Evolutionary conservation across 176 grass and related monocot species (phyloP).

Genomic region (Miscanthus lutarioriparius): DNA sequence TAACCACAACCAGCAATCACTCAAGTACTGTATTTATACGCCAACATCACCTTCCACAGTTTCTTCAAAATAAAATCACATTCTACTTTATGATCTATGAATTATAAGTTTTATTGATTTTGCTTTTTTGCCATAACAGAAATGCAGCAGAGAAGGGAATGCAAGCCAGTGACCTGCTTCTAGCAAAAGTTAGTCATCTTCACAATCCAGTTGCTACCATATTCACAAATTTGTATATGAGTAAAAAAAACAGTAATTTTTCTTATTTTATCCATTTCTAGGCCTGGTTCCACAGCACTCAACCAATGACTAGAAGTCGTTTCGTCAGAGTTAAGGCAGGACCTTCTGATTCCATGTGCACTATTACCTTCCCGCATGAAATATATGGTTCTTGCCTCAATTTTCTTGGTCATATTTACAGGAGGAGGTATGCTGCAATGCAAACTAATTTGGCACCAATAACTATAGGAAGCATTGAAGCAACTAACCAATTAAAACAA

Average conservation of each 20-base stretch:
- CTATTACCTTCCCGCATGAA: not conserved
- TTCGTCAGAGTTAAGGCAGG: constrained; percentile 74
- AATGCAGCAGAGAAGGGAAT: constrained; percentile 69
- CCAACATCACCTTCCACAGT: constrained; percentile 4
- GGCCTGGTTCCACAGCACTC: constrained; percentile 75
- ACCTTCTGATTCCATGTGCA: constrained; percentile 8
- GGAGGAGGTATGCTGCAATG: constrained; percentile 69
- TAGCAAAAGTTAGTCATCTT: constrained; percentile 59
- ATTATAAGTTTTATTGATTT: constrained; percentile 27
- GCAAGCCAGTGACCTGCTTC: constrained; percentile 61
- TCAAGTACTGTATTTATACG: constrained; percentile 45
- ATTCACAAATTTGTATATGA: not conserved
- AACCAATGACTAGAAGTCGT: constrained; percentile 81
- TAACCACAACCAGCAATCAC: constrained; percentile 45
- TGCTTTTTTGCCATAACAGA: constrained; percentile 35
- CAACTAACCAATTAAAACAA: constrained; percentile 35
- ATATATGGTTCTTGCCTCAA: constrained; percentile 8
- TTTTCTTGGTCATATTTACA: constrained; percentile 41
- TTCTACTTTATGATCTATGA: constrained; percentile 16
- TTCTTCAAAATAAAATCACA: not conserved
- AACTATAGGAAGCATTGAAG: constrained; percentile 39
- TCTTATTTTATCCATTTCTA: constrained; percentile 32
- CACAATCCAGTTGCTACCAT: not conserved
- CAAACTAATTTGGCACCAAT: constrained; percentile 49
- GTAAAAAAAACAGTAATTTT: not conserved